A percentile compares a stretch with the other conserved stretches of the same genome.
Evolutionary conservation across 2,329 filamentous ascomycete species (phyloP).

Genomic region (Pseudocercospora cruenta): DNA sequence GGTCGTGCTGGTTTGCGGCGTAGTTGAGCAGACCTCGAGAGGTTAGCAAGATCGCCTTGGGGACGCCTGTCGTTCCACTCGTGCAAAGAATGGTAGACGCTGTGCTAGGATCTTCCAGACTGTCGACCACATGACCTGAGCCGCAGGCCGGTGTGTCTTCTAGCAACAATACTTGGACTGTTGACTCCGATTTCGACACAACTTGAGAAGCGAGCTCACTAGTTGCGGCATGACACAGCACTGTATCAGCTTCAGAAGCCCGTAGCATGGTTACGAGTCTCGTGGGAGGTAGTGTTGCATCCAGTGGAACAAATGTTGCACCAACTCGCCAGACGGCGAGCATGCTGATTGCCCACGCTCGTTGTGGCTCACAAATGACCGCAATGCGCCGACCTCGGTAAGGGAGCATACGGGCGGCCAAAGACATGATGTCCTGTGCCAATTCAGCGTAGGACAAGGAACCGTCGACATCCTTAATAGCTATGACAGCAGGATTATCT

Average conservation of each 20-base stretch:
- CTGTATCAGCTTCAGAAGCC: slow-evolving; percentile 16
- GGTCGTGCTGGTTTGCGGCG: slow-evolving; percentile 13
- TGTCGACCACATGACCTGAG: neutral
- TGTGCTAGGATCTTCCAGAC: slow-evolving; percentile 18
- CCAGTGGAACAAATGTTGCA: slow-evolving; percentile 21
- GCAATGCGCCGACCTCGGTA: slow-evolving; percentile 16
- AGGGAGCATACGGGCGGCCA: slow-evolving; percentile 11
- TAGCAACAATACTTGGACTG: slow-evolving; percentile 10
- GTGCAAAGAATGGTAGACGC: slow-evolving; percentile 23
- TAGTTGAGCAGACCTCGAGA: slow-evolving; percentile 21
- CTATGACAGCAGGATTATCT: neutral
- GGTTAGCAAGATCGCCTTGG: slow-evolving; percentile 25
- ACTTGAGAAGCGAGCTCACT: neutral
- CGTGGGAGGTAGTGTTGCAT: slow-evolving; percentile 21
- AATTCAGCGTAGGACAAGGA: slow-evolving; percentile 22
- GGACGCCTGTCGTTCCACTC: slow-evolving; percentile 25
- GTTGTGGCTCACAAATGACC: slow-evolving; percentile 19
- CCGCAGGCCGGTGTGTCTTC: slow-evolving; percentile 6
- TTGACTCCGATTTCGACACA: neutral
- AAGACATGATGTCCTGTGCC: neutral
- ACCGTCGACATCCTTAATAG: slow-evolving; percentile 14
- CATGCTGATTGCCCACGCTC: slow-evolving; percentile 21
- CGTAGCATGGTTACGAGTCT: slow-evolving; percentile 17
- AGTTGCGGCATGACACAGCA: slow-evolving; percentile 21
- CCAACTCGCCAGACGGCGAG: slow-evolving; percentile 19